A percentile compares a stretch with the other conserved stretches of the same genome.
These are phyloP conservation scores for Gnaphalium uliginosum DNA, from an alignment of 129 eudicot genomes.

Conservation along the genomic window DNA sequence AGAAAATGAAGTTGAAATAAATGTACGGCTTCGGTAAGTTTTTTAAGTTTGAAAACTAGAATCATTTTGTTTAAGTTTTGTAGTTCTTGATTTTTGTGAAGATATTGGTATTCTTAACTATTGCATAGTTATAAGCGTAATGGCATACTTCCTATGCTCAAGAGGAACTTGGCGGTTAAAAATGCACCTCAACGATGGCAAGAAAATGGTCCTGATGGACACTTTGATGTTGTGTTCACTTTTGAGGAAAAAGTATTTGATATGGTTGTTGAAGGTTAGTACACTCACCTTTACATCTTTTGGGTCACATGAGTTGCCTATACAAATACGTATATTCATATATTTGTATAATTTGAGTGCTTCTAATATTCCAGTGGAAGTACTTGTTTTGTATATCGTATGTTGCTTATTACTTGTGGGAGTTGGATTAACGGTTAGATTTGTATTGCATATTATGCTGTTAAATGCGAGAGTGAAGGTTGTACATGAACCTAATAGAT, in stretches of 20 bases:
- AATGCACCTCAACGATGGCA: slow-evolving; percentile 87
- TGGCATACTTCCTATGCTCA: slow-evolving; percentile 87
- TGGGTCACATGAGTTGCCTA: background rate
- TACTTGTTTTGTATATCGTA: no score
- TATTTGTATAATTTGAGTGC: no score
- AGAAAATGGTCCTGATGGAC: slow-evolving; percentile 79
- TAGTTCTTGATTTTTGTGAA: background rate
- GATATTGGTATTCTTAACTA: slow-evolving; percentile 26
- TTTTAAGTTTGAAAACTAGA: background rate
- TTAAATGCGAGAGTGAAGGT: background rate
- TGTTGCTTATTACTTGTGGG: background rate
- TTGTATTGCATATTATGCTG: background rate
- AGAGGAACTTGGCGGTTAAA: slow-evolving; percentile 76
- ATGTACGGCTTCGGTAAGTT: no score
- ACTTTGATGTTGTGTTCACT: slow-evolving; percentile 81
- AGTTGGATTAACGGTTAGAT: background rate
- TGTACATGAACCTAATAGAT: background rate
- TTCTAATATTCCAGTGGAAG: no score
- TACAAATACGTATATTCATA: background rate
- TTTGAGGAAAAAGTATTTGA: slow-evolving; percentile 92
- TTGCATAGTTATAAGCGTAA: slow-evolving; percentile 66
- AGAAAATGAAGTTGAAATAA: background rate
- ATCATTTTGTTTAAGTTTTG: background rate
- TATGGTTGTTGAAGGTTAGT: slow-evolving; percentile 83
- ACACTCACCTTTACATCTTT: slow-evolving; percentile 1